Evolutionary conservation across 345 rosid species (phyloP).

Genomic region (Moricandia arvensis): DNA sequence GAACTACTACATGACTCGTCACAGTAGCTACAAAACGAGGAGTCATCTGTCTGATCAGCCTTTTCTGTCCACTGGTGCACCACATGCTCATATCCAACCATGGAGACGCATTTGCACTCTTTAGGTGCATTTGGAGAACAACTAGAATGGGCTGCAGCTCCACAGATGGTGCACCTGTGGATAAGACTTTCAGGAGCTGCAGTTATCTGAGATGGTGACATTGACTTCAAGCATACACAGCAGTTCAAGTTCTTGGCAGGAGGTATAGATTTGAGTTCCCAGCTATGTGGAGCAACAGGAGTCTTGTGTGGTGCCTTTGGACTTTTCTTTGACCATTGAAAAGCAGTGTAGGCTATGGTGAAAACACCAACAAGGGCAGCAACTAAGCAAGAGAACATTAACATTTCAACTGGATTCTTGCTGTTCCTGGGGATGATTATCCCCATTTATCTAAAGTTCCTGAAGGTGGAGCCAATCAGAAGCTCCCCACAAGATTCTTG

Average conservation of each 20-base stretch:
- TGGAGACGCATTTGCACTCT: slow-evolving; percentile 86
- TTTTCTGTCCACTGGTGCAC: slow-evolving; percentile 93
- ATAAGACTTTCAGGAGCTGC: slow-evolving; percentile 61
- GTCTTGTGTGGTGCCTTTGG: slow-evolving; percentile 64
- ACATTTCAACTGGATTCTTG: slow-evolving; percentile 47
- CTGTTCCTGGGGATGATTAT: too few species aligned
- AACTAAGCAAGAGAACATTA: slow-evolving; percentile 59
- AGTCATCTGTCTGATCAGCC: slow-evolving; percentile 76
- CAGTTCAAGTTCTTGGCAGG: slow-evolving; percentile 84
- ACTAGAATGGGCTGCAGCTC: slow-evolving; percentile 70
- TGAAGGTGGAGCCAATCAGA: too few species aligned
- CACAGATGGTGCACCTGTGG: slow-evolving; percentile 68
- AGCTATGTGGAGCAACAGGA: slow-evolving; percentile 67
- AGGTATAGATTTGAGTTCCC: slow-evolving; percentile 60
- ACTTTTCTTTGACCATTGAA: too few species aligned
- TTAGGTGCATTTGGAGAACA: slow-evolving; percentile 68
- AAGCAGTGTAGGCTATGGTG: slow-evolving; percentile 83
- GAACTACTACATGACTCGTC: slow-evolving; percentile 89
- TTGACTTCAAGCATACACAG: slow-evolving; percentile 76
- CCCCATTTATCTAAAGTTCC: too few species aligned
- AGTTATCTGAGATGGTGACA: slow-evolving; percentile 68
- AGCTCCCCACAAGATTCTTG: too few species aligned
- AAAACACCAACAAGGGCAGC: slow-evolving; percentile 79
- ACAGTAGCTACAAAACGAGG: slow-evolving; percentile 76
- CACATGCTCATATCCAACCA: slow-evolving; percentile 72